phyloP scores from a whole-genome alignment of 2,329 filamentous ascomycete species.

The Didymella sp. region DNA sequence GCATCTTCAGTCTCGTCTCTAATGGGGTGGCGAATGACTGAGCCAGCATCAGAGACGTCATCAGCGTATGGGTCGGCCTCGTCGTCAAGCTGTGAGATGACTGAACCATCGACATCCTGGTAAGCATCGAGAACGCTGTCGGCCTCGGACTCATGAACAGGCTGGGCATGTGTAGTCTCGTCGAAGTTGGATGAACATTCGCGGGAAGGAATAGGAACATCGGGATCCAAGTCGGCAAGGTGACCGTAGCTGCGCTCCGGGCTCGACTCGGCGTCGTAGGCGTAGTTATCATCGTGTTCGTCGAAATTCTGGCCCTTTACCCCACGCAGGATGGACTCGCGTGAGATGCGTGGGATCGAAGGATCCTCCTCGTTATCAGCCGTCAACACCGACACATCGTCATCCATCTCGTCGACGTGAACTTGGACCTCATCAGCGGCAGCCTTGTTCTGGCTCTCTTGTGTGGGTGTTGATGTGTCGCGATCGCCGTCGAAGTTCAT shows the following conservation, averaged over 20 bases:
- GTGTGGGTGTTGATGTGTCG: constrained; percentile 46
- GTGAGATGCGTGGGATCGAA: constrained; percentile 80
- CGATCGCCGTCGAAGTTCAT: constrained; percentile 77
- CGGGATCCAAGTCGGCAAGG: constrained; percentile 73
- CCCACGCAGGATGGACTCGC: constrained; percentile 90
- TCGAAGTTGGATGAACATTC: constrained; percentile 69
- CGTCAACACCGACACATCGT: constrained; percentile 30
- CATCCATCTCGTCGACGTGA: constrained; percentile 43
- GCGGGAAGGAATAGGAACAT: constrained; percentile 86
- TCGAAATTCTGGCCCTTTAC: constrained; percentile 72
- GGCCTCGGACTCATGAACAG: constrained; percentile 1
- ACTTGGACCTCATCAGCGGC: constrained; percentile 35
- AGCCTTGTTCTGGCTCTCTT: constrained; percentile 44
- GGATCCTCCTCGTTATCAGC: constrained; percentile 57
- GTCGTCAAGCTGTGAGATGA: constrained; percentile 53
- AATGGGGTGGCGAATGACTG: constrained; percentile 63
- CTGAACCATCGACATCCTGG: constrained; percentile 66
- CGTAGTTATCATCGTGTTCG: constrained; percentile 51
- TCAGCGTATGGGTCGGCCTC: constrained; percentile 27
- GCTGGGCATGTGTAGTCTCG: constrained; percentile 65
- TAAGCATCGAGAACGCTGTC: constrained; percentile 64
- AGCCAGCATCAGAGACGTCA: constrained; percentile 56
- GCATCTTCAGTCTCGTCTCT: constrained; percentile 40
- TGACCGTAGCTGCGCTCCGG: constrained; percentile 63
- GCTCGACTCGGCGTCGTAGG: constrained; percentile 57